Base-by-base conservation (phyloP, 257 asterid species). In the Scutellaria minor region DNA sequence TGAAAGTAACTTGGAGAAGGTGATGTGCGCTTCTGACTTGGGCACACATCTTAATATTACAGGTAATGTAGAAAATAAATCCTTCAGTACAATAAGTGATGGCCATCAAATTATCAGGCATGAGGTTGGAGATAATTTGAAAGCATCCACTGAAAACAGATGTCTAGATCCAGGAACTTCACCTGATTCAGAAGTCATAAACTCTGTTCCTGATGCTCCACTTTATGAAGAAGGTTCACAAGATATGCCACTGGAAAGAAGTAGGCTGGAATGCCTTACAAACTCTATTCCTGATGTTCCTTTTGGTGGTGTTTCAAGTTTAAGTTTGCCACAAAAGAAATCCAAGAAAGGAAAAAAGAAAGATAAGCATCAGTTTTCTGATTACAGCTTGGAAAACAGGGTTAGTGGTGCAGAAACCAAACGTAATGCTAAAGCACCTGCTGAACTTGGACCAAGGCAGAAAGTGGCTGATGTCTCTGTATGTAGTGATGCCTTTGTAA, bases 121-220 rank as follows among this genome's bases (percentile, higher is more conserved):
- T 42, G 83, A 68, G 39, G 77, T 70, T 74, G 81, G 78, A 66
- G 83, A 82, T 55, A 75, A 72, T 45, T 42, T 74, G 84, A 78
- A 78, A 69, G 78, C 80, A 37, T 63, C 82, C 59, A 71, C 70
- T 73, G 86, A 81, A 57, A 86, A 78, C 69, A 78, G 82, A 73
- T 81, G 85, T 76, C 83, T 76, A 46, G 95, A 90, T 81, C 84
- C 88, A 39, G 98, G 93, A 78, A 88, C 96, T 79, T 92, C 98
- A 20, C 97, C 98, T 53, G 98, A 92, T 81, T 92, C 98, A 41
- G 98, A 92, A 84, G 96, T 90, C 53, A 92, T 92, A 78, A 90
- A 90, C 80, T 61, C 82, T 73, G 81, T 76, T 80, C 85, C 86
- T 57, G 93, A 88, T 69, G 74, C 89, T 64, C 74, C 71, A 76